Base-by-base conservation (phyloP, 371 early-diverging fungal genomes). In the Coemansia sp. region DNA sequence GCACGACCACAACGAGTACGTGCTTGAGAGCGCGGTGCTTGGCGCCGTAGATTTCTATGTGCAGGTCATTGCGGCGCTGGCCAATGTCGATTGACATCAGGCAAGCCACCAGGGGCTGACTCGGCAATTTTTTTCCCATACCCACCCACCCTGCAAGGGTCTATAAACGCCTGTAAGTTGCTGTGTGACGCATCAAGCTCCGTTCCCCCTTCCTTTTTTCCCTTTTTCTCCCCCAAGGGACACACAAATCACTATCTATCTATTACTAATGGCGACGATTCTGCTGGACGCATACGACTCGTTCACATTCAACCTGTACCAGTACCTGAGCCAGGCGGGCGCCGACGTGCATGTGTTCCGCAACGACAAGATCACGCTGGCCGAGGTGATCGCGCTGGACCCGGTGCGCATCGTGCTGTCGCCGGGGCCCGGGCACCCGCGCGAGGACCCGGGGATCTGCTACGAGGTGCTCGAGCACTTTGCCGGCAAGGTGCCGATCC, bases 211-310 rank as follows among this genome's bases (percentile, higher is more conserved):
- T 42, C 49, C 36, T n/a, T 34, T 49, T 57, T 36, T 14, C 45
- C 20, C 14, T 61, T 35, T 20, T 47, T 54, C 14, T 16, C 49
- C 20, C 38, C 31, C 26, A n/a, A 45, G 16, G 8, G 14, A n/a
- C 38, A 6, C 8, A 8, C 26, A 38, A 12, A 49, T 38, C 40
- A 51, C 33, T 47, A 12, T 57, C 10, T 53, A 42, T 60, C 33
- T 45, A 43, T 5, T 16, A n/a, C 54, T 57, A 61, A 78, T 78
- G 78, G 39, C 78, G 2, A 72, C 74, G 5, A 57, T 97, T 45
- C 84, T 97, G 69, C 94, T 98, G 61, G 98, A 98, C 83, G 96
- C 96, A 78, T 98, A 95, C 86, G 98, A 98, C 83, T 90, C 90
- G 71, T 98, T 98, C 69, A 95, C 96, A 39, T 98, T 93, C 88